A percentile compares a stretch with the other conserved stretches of the same genome.
Conservation (phyloP, 495 filamentous ascomycete genomes). For the Podospora australis region DNA sequence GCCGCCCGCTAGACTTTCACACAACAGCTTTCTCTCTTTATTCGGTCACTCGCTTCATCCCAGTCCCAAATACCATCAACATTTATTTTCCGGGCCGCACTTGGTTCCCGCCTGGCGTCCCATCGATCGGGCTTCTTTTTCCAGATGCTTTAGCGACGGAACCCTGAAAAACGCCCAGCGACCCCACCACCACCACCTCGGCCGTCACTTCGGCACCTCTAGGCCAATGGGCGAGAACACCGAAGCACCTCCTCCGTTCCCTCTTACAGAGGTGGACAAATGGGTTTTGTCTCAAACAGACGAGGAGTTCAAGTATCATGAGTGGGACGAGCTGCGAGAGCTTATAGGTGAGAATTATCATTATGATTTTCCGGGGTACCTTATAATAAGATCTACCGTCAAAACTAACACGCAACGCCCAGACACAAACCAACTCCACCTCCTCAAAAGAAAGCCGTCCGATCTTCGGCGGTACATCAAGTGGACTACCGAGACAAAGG, state of each 20-base stretch:
- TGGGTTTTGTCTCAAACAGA: conserved; percentile 62
- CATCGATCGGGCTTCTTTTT: not conserved
- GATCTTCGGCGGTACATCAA: conserved; percentile 76
- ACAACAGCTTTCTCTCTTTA: not conserved
- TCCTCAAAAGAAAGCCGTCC: conserved; percentile 75
- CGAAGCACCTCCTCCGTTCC: conserved; percentile 40
- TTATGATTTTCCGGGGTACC: too few species aligned
- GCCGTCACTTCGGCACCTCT: conserved; percentile 5
- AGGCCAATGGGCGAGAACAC: conserved; percentile 20
- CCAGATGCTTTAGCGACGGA: conserved; percentile 6
- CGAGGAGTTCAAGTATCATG: conserved; percentile 60
- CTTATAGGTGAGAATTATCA: conserved; percentile 57
- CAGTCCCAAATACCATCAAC: not conserved
- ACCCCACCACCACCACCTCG: conserved; percentile 1
- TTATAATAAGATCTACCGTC: too few species aligned
- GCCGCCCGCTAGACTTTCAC: too few species aligned
- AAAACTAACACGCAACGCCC: conserved; percentile 13
- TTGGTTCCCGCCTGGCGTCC: conserved; percentile 3
- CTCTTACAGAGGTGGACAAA: conserved; percentile 59
- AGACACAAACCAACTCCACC: conserved; percentile 65
- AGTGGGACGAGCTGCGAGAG: conserved; percentile 60
- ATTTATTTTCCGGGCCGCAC: conserved; percentile 4
- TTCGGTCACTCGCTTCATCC: not conserved
- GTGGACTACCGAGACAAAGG: conserved; percentile 66
- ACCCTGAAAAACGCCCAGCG: conserved; percentile 3